phyloP scores from a whole-genome alignment of 495 filamentous ascomycete species.

The Podospora pseudocomata region DNA sequence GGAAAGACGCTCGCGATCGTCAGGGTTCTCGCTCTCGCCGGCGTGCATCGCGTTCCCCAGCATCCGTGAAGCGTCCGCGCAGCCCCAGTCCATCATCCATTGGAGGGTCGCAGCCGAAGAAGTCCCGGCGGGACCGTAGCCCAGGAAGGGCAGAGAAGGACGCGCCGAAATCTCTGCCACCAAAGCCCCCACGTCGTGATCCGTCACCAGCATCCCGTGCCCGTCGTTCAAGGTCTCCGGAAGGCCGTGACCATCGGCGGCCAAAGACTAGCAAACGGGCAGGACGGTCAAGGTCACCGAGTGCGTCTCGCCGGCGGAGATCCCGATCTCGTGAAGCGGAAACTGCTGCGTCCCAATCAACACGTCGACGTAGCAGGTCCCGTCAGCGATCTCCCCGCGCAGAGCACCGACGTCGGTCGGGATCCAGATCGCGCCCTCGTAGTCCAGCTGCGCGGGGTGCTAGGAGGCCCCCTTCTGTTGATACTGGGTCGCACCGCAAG shows the following conservation, averaged over 20 bases:
- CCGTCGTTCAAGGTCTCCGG: constrained; percentile 35
- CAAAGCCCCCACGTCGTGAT: constrained; percentile 18
- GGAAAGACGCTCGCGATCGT: constrained; percentile 20
- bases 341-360: constrained; percentile 1
- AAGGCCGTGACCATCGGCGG: constrained; percentile 23
- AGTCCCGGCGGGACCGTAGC: constrained; percentile 34
- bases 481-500: constrained; percentile 35
- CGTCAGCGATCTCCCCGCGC: constrained; percentile 30
- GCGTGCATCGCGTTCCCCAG: constrained; percentile 32
- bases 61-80: constrained; percentile 39
- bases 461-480: constrained; percentile 35
- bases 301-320: constrained; percentile 25
- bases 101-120: constrained; percentile 32
- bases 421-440: constrained; percentile 38
- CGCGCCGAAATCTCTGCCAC: constrained; percentile 23
- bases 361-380: constrained; percentile 24
- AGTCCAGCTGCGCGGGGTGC: constrained; percentile 26
- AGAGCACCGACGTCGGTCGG: constrained; percentile 33
- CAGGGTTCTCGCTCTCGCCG: constrained; percentile 17
- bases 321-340: constrained; percentile 23
- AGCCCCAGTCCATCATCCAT: constrained; percentile 34
- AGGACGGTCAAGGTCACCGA: constrained; percentile 31
- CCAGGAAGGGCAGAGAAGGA: constrained; percentile 31
- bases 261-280: constrained; percentile 25
- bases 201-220: constrained; percentile 22